phyloP scores from a whole-genome alignment of 441 rosid species.

The Hura crepitans region DNA sequence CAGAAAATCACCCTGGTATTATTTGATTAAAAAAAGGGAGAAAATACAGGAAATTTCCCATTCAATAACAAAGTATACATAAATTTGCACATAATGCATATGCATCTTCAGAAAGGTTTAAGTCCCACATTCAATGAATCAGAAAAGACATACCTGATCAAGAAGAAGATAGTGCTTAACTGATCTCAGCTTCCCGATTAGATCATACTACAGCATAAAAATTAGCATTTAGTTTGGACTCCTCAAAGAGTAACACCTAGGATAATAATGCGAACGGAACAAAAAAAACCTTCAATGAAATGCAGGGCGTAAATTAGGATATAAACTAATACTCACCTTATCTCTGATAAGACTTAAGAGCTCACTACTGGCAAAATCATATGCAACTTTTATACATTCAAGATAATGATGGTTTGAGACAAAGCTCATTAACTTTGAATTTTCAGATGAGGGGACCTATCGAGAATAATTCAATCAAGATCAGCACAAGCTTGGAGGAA shows the following conservation, averaged over 20 bases:
- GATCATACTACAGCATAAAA: constrained; percentile 63
- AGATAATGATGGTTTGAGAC: constrained; percentile 93
- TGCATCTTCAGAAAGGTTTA: constrained; percentile 6
- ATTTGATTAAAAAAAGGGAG: constrained; percentile 3
- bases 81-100: background rate
- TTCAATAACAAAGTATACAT: background rate
- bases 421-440: constrained; percentile 71
- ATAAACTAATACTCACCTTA: constrained; percentile 44
- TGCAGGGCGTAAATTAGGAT: constrained; percentile 1
- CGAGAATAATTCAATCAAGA: constrained; percentile 21
- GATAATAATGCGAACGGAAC: constrained; percentile 14
- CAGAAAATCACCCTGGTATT: constrained; percentile 85
- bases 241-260: constrained; percentile 15
- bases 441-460: constrained; percentile 84
- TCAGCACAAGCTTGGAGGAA: constrained; percentile 14
- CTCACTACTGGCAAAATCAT: constrained; percentile 84
- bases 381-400: constrained; percentile 86
- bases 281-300: background rate
- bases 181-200: constrained; percentile 81
- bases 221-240: constrained; percentile 14
- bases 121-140: constrained; percentile 4
- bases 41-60: background rate
- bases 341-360: constrained; percentile 78
- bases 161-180: constrained; percentile 97
- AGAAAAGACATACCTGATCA: constrained; percentile 67